Percentiles rank a stretch among this genome's conserved stretches.
These are phyloP conservation scores for Hypomyces rosellus DNA, from an alignment of 2,329 filamentous ascomycete genomes.

Conservation along the genomic window DNA sequence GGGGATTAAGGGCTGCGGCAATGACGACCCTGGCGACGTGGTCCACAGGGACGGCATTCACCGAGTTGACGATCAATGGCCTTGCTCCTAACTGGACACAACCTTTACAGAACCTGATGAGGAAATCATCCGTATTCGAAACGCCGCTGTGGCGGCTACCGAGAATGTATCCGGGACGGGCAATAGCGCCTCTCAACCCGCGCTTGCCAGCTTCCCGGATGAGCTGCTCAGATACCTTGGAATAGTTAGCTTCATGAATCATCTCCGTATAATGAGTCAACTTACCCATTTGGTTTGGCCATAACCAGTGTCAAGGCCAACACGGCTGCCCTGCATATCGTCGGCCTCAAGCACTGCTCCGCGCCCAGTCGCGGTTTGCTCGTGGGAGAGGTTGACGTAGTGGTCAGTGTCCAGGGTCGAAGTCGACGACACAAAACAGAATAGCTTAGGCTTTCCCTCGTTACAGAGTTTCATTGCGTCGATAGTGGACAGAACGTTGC, in stretches of 20 bases:
- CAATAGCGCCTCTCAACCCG: slow-evolving; percentile 67
- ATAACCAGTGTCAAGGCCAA: slow-evolving; percentile 77
- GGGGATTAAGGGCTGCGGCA: slow-evolving; percentile 40
- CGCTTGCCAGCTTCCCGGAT: slow-evolving; percentile 71
- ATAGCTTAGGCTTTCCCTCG: slow-evolving; percentile 69
- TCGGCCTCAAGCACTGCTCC: slow-evolving; percentile 69
- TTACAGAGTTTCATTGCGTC: slow-evolving; percentile 70
- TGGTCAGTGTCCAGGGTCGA: slow-evolving; percentile 74
- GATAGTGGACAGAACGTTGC: slow-evolving; percentile 75
- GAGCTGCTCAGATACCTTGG: slow-evolving; percentile 57
- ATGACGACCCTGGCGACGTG: slow-evolving; percentile 76
- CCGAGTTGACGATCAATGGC: slow-evolving; percentile 67
- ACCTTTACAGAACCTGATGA: slow-evolving; percentile 80
- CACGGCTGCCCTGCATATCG: slow-evolving; percentile 68
- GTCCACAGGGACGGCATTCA: slow-evolving; percentile 84
- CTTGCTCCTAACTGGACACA: slow-evolving; percentile 71
- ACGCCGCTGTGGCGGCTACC: slow-evolving; percentile 66
- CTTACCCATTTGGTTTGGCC: slow-evolving; percentile 88
- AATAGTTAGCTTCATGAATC: no score
- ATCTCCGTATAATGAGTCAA: no score
- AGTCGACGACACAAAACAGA: slow-evolving; percentile 72
- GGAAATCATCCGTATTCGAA: slow-evolving; percentile 81
- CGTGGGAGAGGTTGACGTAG: slow-evolving; percentile 66
- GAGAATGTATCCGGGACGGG: slow-evolving; percentile 80
- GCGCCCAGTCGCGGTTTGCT: slow-evolving; percentile 44